Percentiles rank a stretch among this genome's conserved stretches.
Conservation (phyloP, 805 yeast species). For the Kazachstania viticola region DNA sequence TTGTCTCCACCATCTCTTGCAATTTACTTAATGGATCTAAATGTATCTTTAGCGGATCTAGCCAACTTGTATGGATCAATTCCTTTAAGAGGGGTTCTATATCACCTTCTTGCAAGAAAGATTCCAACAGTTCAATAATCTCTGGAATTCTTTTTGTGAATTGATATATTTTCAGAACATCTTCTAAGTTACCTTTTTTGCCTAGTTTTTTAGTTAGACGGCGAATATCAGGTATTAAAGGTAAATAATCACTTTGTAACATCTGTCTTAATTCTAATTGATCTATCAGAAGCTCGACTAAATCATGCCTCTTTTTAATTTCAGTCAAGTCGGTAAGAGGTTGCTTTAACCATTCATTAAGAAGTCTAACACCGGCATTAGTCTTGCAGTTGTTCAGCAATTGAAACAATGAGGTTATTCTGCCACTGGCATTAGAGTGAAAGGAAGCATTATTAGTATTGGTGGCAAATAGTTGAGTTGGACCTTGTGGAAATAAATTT, state of each 20-base stretch:
- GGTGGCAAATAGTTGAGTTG: constrained; percentile 11
- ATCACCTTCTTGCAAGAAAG: constrained; percentile 28
- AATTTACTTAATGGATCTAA: constrained; percentile 48
- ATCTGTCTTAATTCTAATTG: constrained; percentile 56
- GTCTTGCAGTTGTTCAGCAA: constrained; percentile 82
- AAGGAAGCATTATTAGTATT: constrained; percentile 1
- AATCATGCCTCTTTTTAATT: constrained; percentile 55
- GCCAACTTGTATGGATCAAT: constrained; percentile 43
- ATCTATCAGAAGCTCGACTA: constrained; percentile 66
- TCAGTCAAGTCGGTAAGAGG: constrained; percentile 60
- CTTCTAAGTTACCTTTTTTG: constrained; percentile 60
- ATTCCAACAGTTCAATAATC: constrained; percentile 40
- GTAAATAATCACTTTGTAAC: constrained; percentile 54
- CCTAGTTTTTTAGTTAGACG: constrained; percentile 60
- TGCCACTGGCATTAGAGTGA: constrained; percentile 15
- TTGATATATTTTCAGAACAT: constrained; percentile 82
- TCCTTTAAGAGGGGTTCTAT: constrained; percentile 12
- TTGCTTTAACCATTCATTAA: constrained; percentile 93
- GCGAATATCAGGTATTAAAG: constrained; percentile 72
- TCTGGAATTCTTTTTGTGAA: constrained; percentile 63
- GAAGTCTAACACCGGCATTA: constrained; percentile 74
- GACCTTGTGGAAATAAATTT: constrained; percentile 60
- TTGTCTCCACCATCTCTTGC: constrained; percentile 82
- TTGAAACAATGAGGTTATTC: constrained; percentile 61
- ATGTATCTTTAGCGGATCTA: constrained; percentile 40